Base-by-base conservation (phyloP, 2,329 filamentous ascomycete species). In the Aureobasidium pullulans region DNA sequence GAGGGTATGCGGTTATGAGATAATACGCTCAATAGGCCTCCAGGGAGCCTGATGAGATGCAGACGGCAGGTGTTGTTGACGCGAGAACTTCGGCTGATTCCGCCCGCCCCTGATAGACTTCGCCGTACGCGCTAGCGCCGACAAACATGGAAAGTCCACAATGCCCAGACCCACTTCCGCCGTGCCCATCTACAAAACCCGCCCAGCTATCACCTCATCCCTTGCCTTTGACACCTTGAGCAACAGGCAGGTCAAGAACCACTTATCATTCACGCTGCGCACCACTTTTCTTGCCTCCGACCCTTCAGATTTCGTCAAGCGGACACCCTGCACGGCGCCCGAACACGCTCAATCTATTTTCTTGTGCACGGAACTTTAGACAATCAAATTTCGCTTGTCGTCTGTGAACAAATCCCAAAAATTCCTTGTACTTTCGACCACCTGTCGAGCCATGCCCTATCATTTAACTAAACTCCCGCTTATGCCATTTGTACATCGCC, bases 401-500 rank as follows among this genome's bases (percentile, higher is more conserved):
- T 54, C 19, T 37, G 23, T 13, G 28, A 39, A 36, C 16, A 11
- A 34, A 13, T 9, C 23, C n/a, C 11, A 11, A 54, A 43, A 23
- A 34, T 28, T 39, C 39, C 29, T 31, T 28, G 19, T 10, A 28
- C 16, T 28, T 44, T 44, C 42, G 15, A 28, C 13, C 39, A 15
- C 9, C 28, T 42, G 50, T 29, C 39, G 50, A 36, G 39, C 16
- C 28, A 40, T 56, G 52, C 52, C 32, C 40, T 56, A 44, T 19
- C 11, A 16, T 46, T 19, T 42, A 6, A 56, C 37, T 39, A 31
- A 15, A 50, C 47, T 16, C 13, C 10, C 8, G 4, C 36, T 36
- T 56, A 56, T n/a, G 42, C 49, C 62, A 64, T 62, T n/a, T 61
- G 61, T 16, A 65, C 62, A 59, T 66, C 63, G 11, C 60, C 64